Evolutionary conservation across 345 rosid species (phyloP), one percentile per base, ranked within the genome.

Genomic region (Noccaea caerulescens): DNA sequence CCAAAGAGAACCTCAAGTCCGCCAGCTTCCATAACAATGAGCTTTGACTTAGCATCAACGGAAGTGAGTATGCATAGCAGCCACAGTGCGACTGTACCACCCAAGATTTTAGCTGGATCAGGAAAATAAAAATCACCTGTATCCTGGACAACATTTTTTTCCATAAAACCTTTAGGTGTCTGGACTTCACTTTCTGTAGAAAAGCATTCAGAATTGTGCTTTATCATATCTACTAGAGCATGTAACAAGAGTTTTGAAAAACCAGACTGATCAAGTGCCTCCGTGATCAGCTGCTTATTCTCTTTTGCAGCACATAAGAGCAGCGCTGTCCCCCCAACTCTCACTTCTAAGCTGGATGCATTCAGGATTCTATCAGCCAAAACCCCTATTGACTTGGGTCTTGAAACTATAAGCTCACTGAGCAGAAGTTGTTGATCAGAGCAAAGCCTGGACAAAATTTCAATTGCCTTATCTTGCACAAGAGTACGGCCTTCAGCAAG

Each of bases 401-500:
- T 80, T 44, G 84, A 82, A 79, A 81, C 76, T 78, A 93, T 76
- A 49, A 85, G 72, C 72, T 85, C 87, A 71, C 89, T 83, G 34
- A 92, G 78, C 46, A 84, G 55, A 69, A 44, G 77, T 16, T 86
- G 82, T 66, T 87, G 86, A 64, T 90, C 92, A 55, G 81, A 82
- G 53, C 93, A 93, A 75, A 88, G 88, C 82, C 88, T 84, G 51
- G 95, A 90, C 73, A 93, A 69, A 69, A 90, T 82, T 73, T 92
- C 91, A 78, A 90, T 85, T 51, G 90, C 86, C 75, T 88, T 88
- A 63, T 92, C 98, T 79, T 92, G 98, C 72, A 84, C 57, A 37
- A 47, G 58, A 72, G 93, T 79, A 51, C 32, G 55, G 36, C 91
- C 91, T 76, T 87, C 89, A 13, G 85, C 82, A 60, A 92, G 84